Evolutionary conservation across 2,329 filamentous ascomycete species (phyloP).

Genomic region (Hymenoscyphus scutula): DNA sequence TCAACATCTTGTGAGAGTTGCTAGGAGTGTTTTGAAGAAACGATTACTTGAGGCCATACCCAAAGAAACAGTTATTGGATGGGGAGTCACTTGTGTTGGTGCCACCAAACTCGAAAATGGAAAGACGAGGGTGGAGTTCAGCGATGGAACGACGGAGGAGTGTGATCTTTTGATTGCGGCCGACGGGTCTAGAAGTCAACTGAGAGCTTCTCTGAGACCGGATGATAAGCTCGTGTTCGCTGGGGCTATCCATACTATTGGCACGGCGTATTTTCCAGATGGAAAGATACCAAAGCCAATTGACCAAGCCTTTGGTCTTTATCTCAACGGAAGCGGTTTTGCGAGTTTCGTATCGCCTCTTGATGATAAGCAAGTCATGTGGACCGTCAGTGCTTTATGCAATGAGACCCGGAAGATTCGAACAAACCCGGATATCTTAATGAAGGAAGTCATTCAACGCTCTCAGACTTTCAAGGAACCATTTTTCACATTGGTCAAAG

Average conservation of each 20-base stretch:
- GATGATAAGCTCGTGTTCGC: conserved; percentile 41
- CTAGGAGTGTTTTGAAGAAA: conserved; percentile 38
- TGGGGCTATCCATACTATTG: conserved; percentile 42
- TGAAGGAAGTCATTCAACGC: conserved; percentile 36
- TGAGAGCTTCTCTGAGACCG: conserved; percentile 41
- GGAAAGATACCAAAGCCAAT: conserved; percentile 36
- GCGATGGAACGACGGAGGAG: conserved; percentile 27
- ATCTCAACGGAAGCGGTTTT: conserved; percentile 40
- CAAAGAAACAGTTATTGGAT: background rate
- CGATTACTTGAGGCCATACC: conserved; percentile 35
- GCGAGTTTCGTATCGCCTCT: conserved; percentile 47
- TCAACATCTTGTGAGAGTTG: conserved; percentile 39
- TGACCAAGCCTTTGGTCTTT: conserved; percentile 42
- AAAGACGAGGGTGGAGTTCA: conserved; percentile 27
- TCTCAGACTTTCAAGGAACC: conserved; percentile 40
- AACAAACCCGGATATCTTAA: conserved; percentile 26
- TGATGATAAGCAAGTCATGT: conserved; percentile 42
- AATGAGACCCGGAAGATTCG: conserved; percentile 11
- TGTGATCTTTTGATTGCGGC: conserved; percentile 47
- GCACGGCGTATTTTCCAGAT: conserved; percentile 39
- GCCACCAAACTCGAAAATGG: conserved; percentile 21
- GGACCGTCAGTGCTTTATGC: conserved; percentile 42
- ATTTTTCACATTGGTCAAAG: conserved; percentile 41
- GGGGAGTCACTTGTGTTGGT: conserved; percentile 9
- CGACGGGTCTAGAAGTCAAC: conserved; percentile 45